Conservation (phyloP, 2,329 filamentous ascomycete species). For the Neonectria sp. region DNA sequence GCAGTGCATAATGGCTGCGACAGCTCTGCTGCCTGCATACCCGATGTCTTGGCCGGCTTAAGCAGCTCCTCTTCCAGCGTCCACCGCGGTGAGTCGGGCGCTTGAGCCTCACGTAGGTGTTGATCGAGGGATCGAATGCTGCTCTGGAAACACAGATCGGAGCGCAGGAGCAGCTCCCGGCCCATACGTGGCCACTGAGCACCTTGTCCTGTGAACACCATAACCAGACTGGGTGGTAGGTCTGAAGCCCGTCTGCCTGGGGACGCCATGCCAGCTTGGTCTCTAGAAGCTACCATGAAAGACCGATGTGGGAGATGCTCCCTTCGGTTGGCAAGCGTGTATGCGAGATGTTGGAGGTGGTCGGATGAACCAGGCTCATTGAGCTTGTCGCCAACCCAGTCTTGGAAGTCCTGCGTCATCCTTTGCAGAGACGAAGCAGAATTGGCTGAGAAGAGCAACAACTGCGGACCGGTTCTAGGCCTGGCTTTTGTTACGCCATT, state of each 20-base stretch:
- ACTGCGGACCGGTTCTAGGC: neutral
- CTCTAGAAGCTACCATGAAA: neutral
- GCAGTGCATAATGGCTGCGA: slow-evolving; percentile 14
- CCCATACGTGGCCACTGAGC: slow-evolving; percentile 53
- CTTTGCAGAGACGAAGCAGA: slow-evolving; percentile 11
- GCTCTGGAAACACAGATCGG: neutral
- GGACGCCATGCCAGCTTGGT: neutral
- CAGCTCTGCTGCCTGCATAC: slow-evolving; percentile 5
- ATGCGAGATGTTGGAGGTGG: slow-evolving; percentile 9
- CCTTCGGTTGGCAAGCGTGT: slow-evolving; percentile 17
- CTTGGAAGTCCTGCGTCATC: slow-evolving; percentile 9
- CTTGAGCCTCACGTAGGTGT: neutral
- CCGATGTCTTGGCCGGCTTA: neutral
- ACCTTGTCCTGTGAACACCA: slow-evolving; percentile 54
- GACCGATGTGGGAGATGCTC: slow-evolving; percentile 17
- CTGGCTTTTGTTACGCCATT: too few species aligned
- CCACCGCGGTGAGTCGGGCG: slow-evolving; percentile 8
- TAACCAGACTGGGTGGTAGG: slow-evolving; percentile 8
- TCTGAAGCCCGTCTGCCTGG: neutral
- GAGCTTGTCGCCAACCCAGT: slow-evolving; percentile 4
- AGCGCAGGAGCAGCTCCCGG: slow-evolving; percentile 33
- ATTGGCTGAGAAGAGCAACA: slow-evolving; percentile 19
- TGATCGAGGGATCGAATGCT: neutral
- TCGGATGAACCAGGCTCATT: neutral
- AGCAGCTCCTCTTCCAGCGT: slow-evolving; percentile 3